These are phyloP conservation scores for Sporobolomyces phaffii DNA, from an alignment of 768 basidiomycete species.

Conservation along the genomic window DNA sequence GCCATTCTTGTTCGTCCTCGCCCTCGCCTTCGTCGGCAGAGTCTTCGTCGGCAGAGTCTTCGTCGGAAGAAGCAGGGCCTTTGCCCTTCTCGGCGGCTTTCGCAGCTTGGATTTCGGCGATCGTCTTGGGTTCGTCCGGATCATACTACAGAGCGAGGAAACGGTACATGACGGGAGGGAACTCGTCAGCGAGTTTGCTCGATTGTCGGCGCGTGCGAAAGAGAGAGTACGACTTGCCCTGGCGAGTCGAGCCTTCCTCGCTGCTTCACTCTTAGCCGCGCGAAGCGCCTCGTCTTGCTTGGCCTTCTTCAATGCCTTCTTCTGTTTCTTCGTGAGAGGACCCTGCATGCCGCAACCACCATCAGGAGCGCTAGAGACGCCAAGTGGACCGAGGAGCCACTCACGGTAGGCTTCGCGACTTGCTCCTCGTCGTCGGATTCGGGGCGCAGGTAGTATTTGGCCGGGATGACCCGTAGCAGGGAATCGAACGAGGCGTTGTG, in stretches of 20 bases:
- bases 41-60: constrained; percentile 22
- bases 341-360: neutral
- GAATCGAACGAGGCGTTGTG: constrained; percentile 84
- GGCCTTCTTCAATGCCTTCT: constrained; percentile 73
- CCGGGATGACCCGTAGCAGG: constrained; percentile 75
- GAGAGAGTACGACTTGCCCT: constrained; percentile 55
- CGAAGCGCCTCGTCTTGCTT: constrained; percentile 61
- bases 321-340: constrained; percentile 63
- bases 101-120: constrained; percentile 55
- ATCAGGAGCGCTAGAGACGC: neutral
- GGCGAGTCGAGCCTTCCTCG: constrained; percentile 72
- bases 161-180: too few species aligned
- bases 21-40: constrained; percentile 26
- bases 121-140: constrained; percentile 76
- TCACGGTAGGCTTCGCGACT: constrained; percentile 16
- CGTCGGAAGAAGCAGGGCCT: constrained; percentile 42
- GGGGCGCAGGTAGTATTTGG: constrained; percentile 74
- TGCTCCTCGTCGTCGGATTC: constrained; percentile 78
- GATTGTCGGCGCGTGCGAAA: too few species aligned
- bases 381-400: neutral
- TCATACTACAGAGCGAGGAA: constrained; percentile 60
- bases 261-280: constrained; percentile 35
- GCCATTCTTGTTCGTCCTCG: constrained; percentile 41
- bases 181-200: too few species aligned
- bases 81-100: constrained; percentile 44